phyloP scores from a whole-genome alignment of 805 yeast genomes.

The Suhomyces pyralidae region DNA sequence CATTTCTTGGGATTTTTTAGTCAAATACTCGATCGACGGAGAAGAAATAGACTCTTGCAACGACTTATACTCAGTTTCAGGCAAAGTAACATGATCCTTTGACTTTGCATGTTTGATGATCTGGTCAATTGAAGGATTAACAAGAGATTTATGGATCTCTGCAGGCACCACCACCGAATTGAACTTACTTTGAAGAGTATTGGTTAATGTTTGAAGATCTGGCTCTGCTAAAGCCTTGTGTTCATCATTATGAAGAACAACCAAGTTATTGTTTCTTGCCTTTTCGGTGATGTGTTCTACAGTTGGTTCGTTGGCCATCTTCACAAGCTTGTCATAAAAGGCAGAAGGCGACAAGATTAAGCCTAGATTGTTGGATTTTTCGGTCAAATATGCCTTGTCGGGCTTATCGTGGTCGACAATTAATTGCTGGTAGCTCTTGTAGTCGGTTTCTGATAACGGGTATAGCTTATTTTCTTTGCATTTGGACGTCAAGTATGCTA shows the following conservation, averaged over 20 bases:
- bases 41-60: constrained; percentile 6
- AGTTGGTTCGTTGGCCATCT: constrained; percentile 22
- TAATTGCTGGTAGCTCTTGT: constrained; percentile 12
- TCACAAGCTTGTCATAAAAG: constrained; percentile 29
- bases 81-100: constrained; percentile 15
- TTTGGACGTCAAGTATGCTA: constrained; percentile 21
- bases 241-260: constrained; percentile 6
- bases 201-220: constrained; percentile 12
- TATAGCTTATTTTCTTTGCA: constrained; percentile 15
- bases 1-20: constrained; percentile 3
- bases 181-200: constrained; percentile 9
- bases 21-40: constrained; percentile 9
- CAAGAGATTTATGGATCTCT: constrained; percentile 2
- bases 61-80: constrained; percentile 9
- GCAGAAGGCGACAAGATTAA: constrained; percentile 27
- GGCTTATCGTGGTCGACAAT: constrained; percentile 33
- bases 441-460: constrained; percentile 9
- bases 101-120: constrained; percentile 30
- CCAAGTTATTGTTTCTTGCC: constrained; percentile 15
- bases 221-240: constrained; percentile 11
- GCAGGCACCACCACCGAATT: constrained; percentile 10
- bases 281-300: constrained; percentile 20
- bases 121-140: constrained; percentile 25
- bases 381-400: constrained; percentile 27
- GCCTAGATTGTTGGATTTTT: constrained; percentile 36